Evolutionary conservation across 805 yeast species (phyloP).

Genomic region (Zygoascus biomembranicola): DNA sequence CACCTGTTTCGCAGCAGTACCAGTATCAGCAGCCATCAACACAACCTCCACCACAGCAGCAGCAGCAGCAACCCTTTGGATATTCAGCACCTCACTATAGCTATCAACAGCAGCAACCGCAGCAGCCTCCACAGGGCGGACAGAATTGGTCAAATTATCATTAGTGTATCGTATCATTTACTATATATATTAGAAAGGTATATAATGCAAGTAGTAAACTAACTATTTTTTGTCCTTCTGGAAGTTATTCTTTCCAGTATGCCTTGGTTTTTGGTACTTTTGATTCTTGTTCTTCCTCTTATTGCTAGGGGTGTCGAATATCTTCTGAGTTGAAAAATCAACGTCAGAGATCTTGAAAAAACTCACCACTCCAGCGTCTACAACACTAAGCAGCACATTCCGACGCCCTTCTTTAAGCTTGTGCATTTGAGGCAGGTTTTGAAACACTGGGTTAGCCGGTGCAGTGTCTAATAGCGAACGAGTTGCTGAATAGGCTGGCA

Average conservation of each 20-base stretch:
- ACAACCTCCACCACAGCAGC: constrained; percentile 3
- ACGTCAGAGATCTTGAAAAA: constrained; percentile 14
- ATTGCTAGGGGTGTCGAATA: constrained; percentile 4
- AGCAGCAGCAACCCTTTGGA: constrained; percentile 1
- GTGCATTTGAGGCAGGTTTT: constrained; percentile 27
- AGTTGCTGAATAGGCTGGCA: constrained; percentile 30
- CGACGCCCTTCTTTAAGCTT: constrained; percentile 47
- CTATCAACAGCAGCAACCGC: constrained; percentile 4
- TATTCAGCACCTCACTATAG: background rate
- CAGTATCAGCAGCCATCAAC: constrained; percentile 5
- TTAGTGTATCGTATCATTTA: background rate
- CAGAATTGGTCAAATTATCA: background rate
- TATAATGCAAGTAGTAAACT: too few relatives aligned
- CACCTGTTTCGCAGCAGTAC: constrained; percentile 2
- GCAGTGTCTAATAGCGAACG: constrained; percentile 25
- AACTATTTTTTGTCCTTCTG: background rate
- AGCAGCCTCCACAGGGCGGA: constrained; percentile 3
- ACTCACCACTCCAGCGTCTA: constrained; percentile 55
- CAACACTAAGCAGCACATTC: constrained; percentile 53
- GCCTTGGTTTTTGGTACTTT: background rate
- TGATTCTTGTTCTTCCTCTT: background rate
- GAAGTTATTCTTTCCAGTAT: background rate
- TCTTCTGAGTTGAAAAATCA: constrained; percentile 13
- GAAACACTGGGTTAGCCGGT: constrained; percentile 16
- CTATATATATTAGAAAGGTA: background rate